phyloP scores from a whole-genome alignment of 1,284 basidiomycete species.

The Ceratobasidium sp. region DNA sequence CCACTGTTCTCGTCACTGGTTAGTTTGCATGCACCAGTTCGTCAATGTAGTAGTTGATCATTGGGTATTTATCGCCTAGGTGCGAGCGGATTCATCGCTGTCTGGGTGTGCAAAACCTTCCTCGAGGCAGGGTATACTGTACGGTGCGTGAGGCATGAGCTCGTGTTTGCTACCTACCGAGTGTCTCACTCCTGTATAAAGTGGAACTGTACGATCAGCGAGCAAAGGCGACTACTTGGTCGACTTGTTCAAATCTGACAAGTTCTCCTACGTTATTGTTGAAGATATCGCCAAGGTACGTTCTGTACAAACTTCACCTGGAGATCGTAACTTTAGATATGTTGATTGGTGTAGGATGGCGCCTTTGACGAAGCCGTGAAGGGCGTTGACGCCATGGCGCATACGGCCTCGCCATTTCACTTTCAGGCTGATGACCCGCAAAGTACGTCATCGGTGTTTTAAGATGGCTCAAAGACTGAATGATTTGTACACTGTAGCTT shows the following conservation, averaged over 20 bases:
- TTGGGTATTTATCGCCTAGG: constrained; percentile 20
- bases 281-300: constrained; percentile 50
- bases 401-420: constrained; percentile 48
- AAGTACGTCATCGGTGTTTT: constrained; percentile 26
- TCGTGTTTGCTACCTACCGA: background rate
- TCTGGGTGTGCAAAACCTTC: constrained; percentile 48
- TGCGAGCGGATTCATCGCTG: constrained; percentile 50
- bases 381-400: constrained; percentile 52
- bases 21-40: background rate
- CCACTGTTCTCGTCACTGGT: constrained; percentile 51
- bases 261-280: constrained; percentile 50
- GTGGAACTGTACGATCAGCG: constrained; percentile 48
- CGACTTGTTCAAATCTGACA: constrained; percentile 48
- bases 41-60: background rate
- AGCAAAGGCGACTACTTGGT: constrained; percentile 50
- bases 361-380: constrained; percentile 51
- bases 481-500: constrained; percentile 40
- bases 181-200: background rate
- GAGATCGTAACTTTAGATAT: background rate
- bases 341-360: constrained; percentile 42
- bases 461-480: background rate
- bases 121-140: constrained; percentile 49
- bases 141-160: background rate
- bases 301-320: background rate
- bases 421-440: constrained; percentile 47